Conservation (phyloP, 208 protist species). For the Leptomonas pyrrhocoris region DNA sequence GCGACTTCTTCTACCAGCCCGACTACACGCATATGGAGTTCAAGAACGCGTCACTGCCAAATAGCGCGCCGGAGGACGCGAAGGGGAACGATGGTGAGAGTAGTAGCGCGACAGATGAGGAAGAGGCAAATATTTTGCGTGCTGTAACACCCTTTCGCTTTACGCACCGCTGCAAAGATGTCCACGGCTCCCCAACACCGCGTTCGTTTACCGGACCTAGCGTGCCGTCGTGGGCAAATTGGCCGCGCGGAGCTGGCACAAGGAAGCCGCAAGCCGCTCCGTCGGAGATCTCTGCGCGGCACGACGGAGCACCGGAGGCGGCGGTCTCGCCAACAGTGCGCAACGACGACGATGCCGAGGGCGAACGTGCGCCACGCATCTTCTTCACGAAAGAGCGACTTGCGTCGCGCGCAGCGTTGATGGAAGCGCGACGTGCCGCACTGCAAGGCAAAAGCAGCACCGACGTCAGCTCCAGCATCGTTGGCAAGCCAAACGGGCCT, state of each 20-base stretch:
- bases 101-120: neutral
- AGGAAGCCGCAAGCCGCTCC: neutral
- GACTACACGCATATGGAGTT: slow-evolving; percentile 34
- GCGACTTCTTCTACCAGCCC: slow-evolving; percentile 23
- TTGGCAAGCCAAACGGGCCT: neutral
- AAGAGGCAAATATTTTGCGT: slow-evolving; percentile 20
- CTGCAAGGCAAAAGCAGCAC: neutral
- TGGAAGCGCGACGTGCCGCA: slow-evolving; percentile 22
- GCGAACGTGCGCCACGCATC: slow-evolving; percentile 14
- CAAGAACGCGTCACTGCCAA: slow-evolving; percentile 4
- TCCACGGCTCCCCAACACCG: slow-evolving; percentile 6
- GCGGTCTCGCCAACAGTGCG: neutral
- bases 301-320: neutral
- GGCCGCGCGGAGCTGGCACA: slow-evolving; percentile 6
- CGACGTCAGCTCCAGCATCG: neutral
- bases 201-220: neutral
- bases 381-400: slow-evolving; percentile 39
- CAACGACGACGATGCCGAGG: neutral
- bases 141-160: slow-evolving; percentile 28
- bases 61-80: neutral
- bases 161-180: slow-evolving; percentile 5
- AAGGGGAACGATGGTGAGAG: neutral
- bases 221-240: slow-evolving; percentile 11
- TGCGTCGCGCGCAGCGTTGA: slow-evolving; percentile 28
- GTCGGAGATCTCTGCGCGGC: slow-evolving; percentile 3